Evolutionary conservation across 2,329 filamentous ascomycete species (phyloP).

Genomic region (Aspergillus neotritici): DNA sequence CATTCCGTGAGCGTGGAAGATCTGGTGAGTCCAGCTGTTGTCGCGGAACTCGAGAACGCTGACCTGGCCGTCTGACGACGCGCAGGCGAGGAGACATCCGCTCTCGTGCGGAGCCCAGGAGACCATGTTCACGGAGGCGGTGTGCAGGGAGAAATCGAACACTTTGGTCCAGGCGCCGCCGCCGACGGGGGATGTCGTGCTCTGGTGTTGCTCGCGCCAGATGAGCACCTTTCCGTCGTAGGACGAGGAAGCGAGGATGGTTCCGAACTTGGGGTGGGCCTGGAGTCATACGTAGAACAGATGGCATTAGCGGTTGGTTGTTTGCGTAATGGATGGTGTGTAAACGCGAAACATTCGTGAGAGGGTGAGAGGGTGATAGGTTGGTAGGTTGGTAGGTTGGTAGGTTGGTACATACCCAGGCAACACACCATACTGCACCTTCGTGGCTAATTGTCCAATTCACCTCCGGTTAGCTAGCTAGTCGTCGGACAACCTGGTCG

Average conservation of each 20-base stretch:
- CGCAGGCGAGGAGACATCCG: conserved; percentile 89
- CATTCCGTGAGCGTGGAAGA: conserved; percentile 86
- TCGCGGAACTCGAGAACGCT: conserved; percentile 96
- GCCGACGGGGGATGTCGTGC: conserved; percentile 32
- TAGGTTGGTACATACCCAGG: conserved; percentile 57
- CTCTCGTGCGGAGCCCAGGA: conserved; percentile 96
- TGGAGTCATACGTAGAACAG: conserved; percentile 19
- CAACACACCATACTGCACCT: conserved; percentile 94
- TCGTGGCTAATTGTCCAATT: conserved; percentile 63
- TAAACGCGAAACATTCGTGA: background rate
- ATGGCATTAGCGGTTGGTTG: background rate
- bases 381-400: background rate
- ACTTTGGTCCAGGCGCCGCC: conserved; percentile 71
- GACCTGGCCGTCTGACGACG: conserved; percentile 88
- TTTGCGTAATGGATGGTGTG: background rate
- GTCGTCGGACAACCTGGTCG: background rate
- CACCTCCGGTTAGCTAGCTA: conserved; percentile 7
- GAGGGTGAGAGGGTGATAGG: background rate
- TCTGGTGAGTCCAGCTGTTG: conserved; percentile 82
- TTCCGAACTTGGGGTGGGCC: conserved; percentile 96
- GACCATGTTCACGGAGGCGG: conserved; percentile 92
- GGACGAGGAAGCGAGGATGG: conserved; percentile 88
- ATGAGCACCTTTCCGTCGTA: conserved; percentile 99
- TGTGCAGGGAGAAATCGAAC: conserved; percentile 90
- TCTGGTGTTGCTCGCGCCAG: conserved; percentile 74